Evolutionary conservation across 179 eudicot genomes (phyloP).

Genomic region (Silene coronaria): DNA sequence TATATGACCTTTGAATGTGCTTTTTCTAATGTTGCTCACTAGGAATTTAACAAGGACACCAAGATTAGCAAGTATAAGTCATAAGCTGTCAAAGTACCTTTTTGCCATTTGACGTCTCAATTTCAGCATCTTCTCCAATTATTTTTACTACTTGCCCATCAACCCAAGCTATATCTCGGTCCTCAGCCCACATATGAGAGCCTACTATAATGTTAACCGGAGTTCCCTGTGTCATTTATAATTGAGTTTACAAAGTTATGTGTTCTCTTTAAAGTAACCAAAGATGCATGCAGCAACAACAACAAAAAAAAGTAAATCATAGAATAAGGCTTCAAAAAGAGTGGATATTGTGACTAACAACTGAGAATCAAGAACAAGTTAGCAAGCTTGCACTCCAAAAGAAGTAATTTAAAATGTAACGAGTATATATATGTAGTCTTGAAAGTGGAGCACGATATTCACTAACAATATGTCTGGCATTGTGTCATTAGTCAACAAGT

Average conservation of each 20-base stretch:
- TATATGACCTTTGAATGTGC: neutral
- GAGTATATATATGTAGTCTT: neutral
- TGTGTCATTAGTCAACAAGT: neutral
- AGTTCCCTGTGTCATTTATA: slow-evolving; percentile 59
- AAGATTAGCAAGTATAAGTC: neutral
- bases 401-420: neutral
- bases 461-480: neutral
- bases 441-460: neutral
- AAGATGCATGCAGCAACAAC: neutral
- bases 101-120: slow-evolving; percentile 64
- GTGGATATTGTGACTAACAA: neutral
- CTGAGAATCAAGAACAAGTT: neutral
- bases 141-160: slow-evolving; percentile 74
- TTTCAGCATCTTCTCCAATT: slow-evolving; percentile 60
- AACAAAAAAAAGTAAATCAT: neutral
- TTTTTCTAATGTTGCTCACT: neutral
- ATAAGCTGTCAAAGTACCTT: slow-evolving; percentile 42
- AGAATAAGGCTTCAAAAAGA: neutral
- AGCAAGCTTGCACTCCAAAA: too few relatives aligned
- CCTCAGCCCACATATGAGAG: slow-evolving; percentile 90
- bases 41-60: neutral
- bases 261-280: neutral
- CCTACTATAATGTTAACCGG: slow-evolving; percentile 85
- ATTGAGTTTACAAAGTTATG: neutral
- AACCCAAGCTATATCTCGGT: slow-evolving; percentile 76